These are phyloP conservation scores for Aspergillus aculeatus DNA, from an alignment of 2,329 filamentous ascomycete genomes.

Conservation along the genomic window DNA sequence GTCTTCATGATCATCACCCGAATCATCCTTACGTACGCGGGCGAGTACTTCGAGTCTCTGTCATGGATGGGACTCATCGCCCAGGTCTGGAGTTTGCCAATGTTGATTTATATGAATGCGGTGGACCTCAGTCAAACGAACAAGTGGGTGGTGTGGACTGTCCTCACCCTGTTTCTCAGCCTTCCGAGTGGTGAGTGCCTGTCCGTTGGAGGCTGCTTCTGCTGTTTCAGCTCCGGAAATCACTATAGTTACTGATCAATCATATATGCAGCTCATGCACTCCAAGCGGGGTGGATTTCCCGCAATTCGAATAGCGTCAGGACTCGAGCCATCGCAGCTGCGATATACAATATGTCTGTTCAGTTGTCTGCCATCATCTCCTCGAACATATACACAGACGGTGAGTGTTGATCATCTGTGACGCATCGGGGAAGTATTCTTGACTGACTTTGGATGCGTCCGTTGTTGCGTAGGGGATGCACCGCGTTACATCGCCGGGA, in stretches of 20 bases:
- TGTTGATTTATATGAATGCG: conserved; percentile 52
- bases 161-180: conserved; percentile 53
- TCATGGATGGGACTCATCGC: conserved; percentile 52
- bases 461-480: conserved; percentile 52
- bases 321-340: conserved; percentile 37
- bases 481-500: conserved; percentile 55
- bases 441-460: conserved; percentile 4
- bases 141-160: conserved; percentile 52
- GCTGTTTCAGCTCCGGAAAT: neutral
- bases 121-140: conserved; percentile 45
- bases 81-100: conserved; percentile 54
- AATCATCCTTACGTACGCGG: conserved; percentile 28
- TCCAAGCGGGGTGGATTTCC: conserved; percentile 46
- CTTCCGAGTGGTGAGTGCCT: conserved; percentile 47
- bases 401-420: conserved; percentile 12
- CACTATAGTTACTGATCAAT: neutral
- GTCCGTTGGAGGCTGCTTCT: neutral
- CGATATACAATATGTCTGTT: conserved; percentile 43
- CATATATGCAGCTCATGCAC: conserved; percentile 49
- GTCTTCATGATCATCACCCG: conserved; percentile 14
- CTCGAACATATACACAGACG: conserved; percentile 38
- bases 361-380: conserved; percentile 37
- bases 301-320: conserved; percentile 42
- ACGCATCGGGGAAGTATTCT: neutral
- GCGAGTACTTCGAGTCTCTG: conserved; percentile 47